Base-by-base conservation (phyloP, 75 land plant genomes). In the Pseudotsuga menziesii region DNA sequence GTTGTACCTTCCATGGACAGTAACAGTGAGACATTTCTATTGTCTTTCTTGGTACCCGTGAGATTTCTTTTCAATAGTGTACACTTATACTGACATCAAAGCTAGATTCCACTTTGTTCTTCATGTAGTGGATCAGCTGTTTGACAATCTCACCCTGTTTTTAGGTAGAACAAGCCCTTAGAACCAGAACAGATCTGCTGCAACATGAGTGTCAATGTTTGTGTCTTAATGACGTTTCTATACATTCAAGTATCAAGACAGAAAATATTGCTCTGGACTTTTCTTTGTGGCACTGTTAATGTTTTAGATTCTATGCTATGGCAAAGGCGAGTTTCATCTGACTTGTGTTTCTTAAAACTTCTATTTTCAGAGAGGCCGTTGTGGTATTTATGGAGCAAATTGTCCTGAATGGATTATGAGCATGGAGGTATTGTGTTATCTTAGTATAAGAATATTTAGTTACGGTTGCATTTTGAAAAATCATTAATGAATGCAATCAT, bases 341-440 rank as follows among this genome's bases (percentile, higher is more conserved):
- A 76, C 60, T 25, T 78, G 27, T 73, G 6, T 77, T 36, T 8
- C 26, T 73, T 32, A 22, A 55, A 52, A 36, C 20, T 41, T 48
- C 23, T 20, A 74, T 8, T 26, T 81, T 25, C 82, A 97, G 99
- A 93, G 88, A 78, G 91, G 81, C 29, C 86, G 89, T 7, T 95
- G 98, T 81, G 99, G 99, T 70, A 87, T 97, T 20, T 97, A 93
- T 89, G 99, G 99, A 79, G 89, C 84, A 39, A 97, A 97, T 73
- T 89, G 88, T 77, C 81, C 99, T 56, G 94, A 92, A 83, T 97
- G 99, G 99, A 82, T 97, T 14, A 91, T 91, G 57, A 88, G 91
- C 61, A 94, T 97, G 96, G 86, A 97, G 99, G 99, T 97, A 79
- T 57, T 55, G 48, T 27, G 63, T 29, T 36, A 20, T 32, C 35